Conservation (phyloP, 768 basidiomycete genomes). For the Xerocomus potaroensis region DNA sequence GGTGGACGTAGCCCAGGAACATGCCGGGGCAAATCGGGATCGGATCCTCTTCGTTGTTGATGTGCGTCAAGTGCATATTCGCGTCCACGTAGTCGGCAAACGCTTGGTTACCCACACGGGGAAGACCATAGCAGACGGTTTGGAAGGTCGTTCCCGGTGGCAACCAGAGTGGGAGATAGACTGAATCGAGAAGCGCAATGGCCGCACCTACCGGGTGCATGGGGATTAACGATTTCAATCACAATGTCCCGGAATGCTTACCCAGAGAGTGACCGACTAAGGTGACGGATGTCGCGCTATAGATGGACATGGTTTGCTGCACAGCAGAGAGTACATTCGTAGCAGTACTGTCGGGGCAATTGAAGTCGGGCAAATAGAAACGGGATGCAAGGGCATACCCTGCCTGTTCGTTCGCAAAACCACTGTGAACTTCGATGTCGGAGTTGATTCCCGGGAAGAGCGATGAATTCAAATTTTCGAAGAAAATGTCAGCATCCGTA, state of each 20-base stretch:
- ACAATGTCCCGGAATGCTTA: conserved; percentile 11
- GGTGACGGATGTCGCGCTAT: conserved; percentile 36
- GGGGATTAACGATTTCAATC: not conserved
- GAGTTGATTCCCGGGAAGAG: conserved; percentile 50
- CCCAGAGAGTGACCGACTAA: conserved; percentile 44
- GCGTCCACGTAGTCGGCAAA: conserved; percentile 57
- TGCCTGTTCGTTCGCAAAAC: conserved; percentile 45
- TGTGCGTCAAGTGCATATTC: conserved; percentile 42
- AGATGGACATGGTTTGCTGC: conserved; percentile 33
- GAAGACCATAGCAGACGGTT: conserved; percentile 34
- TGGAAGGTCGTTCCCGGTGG: conserved; percentile 30
- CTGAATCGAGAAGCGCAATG: conserved; percentile 35
- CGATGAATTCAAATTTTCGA: conserved; percentile 30
- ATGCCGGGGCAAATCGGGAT: conserved; percentile 34
- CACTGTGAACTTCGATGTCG: conserved; percentile 40
- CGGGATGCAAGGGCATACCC: conserved; percentile 29
- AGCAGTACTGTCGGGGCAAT: conserved; percentile 32
- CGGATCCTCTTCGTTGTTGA: conserved; percentile 48
- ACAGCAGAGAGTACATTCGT: conserved; percentile 43
- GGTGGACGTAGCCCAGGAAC: conserved; percentile 39
- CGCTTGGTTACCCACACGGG: conserved; percentile 50
- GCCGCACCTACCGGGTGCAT: conserved; percentile 29
- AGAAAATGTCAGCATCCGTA: conserved; percentile 40
- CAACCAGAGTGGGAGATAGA: conserved; percentile 38
- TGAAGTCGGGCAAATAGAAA: not conserved